Base-by-base conservation (phyloP, 1,284 basidiomycete species). In the Ceratorhiza oryzae-sativae region DNA sequence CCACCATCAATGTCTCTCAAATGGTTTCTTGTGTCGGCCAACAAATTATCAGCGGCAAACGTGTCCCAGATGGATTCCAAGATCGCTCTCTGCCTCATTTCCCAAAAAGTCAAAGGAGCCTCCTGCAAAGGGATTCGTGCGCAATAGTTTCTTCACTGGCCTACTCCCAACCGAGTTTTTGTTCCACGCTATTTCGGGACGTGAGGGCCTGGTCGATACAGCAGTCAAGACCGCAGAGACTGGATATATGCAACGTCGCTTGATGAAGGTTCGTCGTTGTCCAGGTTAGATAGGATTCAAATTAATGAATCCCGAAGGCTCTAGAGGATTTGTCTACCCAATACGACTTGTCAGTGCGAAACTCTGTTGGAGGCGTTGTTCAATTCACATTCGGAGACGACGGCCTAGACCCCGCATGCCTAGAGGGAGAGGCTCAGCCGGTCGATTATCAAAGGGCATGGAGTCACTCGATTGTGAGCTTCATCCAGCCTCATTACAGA, bases 21-120 rank as follows among this genome's bases (percentile, higher is more conserved):
- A 99, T 99, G 97, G 97, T 99, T 72, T 97, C 97, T 76, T 98
- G 96, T 87, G 97, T 99, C 76, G 97, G 97, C 10, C 97, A 99
- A 80, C 97, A 99, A 79, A 98, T 99, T 81, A 99, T 99, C 76
- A 90, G 93, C 27, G 97, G 97, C 25, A 93, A 94, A 80, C 97
- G 97, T 88, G 96, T 99, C 6, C 95, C 95, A 0, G 94, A 99
- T 85, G 97, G 97, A 63, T 99, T 99, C 84, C 97, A 99, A 82
- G 97, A 99, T 82, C 93, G 97, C 58, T 98, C 97, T 0, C 85
- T 99, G 25, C 97, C 97, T 0, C 97, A 99, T 81, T 99, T 99
- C 82, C 93, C 92, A 99, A 99, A 82, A 98, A 97, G 82, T 95
- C 94, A 9, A 92, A 95, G 80, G 95, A 97, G 77, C 97, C 97